Conservation (phyloP, 345 rosid species). For the Brassica rapa region DNA sequence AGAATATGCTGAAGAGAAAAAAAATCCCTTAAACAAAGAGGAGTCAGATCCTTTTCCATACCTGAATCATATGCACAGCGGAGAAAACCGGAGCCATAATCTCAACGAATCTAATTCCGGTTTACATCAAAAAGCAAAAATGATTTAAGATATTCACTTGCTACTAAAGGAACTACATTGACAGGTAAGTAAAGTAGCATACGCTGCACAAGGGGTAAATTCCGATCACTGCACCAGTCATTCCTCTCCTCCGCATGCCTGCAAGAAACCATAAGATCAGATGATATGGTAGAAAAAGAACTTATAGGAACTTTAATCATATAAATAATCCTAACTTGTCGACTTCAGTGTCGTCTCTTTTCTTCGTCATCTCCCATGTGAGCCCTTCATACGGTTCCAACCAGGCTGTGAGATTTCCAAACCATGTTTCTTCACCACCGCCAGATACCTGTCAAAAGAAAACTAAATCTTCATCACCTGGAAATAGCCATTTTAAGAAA, state of each 20-base stretch:
- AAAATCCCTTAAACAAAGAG: background rate
- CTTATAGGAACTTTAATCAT: background rate
- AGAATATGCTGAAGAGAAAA: background rate
- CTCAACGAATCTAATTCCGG: conserved; percentile 76
- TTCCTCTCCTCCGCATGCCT: conserved; percentile 80
- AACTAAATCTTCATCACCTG: conserved; percentile 15
- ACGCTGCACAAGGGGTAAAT: conserved; percentile 99
- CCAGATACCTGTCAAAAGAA: conserved; percentile 59
- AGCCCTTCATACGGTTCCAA: conserved; percentile 72
- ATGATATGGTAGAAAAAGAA: too few species aligned
- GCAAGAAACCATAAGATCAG: conserved; percentile 18
- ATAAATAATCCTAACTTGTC: conserved; percentile 63
- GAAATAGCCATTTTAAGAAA: background rate
- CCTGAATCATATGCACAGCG: conserved; percentile 97
- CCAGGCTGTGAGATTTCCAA: conserved; percentile 96
- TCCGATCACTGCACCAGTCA: conserved; percentile 80
- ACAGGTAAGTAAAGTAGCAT: conserved; percentile 38
- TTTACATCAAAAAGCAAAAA: background rate
- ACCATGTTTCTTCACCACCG: conserved; percentile 73
- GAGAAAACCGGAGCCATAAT: conserved; percentile 98
- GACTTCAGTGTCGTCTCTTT: conserved; percentile 75
- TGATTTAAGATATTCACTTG: background rate
- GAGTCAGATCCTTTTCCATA: background rate
- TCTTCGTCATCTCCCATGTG: conserved; percentile 96
- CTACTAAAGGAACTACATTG: background rate